phyloP scores from a whole-genome alignment of 768 basidiomycete genomes.

The Crucibulum laeve region DNA sequence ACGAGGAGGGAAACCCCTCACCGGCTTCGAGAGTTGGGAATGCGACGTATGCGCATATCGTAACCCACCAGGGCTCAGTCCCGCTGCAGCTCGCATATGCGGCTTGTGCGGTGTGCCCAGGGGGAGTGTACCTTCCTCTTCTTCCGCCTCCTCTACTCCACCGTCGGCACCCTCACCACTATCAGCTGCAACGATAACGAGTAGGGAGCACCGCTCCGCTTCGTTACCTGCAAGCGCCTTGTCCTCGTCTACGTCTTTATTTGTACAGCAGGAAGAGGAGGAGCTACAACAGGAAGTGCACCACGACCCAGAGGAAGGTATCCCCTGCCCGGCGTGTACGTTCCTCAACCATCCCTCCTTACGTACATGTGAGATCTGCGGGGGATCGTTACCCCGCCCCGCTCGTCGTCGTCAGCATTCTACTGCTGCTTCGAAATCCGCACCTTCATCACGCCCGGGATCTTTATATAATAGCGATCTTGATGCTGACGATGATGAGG shows the following conservation, averaged over 20 bases:
- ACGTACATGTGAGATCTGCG: constrained; percentile 80
- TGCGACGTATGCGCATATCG: constrained; percentile 87
- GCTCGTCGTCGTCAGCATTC: too few species aligned
- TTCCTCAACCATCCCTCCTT: constrained; percentile 85
- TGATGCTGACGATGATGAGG: constrained; percentile 25
- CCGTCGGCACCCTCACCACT: constrained; percentile 29
- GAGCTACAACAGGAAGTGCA: too few species aligned
- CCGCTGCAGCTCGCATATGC: constrained; percentile 66
- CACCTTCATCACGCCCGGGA: constrained; percentile 59
- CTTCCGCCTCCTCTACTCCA: constrained; percentile 19
- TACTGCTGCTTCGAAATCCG: constrained; percentile 60
- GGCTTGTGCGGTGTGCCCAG: constrained; percentile 80
- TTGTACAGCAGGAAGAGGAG: too few species aligned
- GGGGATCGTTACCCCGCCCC: constrained; percentile 52
- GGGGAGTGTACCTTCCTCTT: constrained; percentile 22
- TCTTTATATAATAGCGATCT: constrained; percentile 43
- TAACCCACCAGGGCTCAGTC: constrained; percentile 75
- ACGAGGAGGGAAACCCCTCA: too few species aligned
- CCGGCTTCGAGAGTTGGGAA: constrained; percentile 62
- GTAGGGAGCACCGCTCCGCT: constrained; percentile 22
- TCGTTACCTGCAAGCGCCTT: constrained; percentile 37
- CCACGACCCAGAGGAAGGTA: too few species aligned
- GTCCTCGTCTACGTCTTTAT: constrained; percentile 28
- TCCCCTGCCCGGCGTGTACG: constrained; percentile 84
- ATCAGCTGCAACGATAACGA: neutral